Percentiles rank a stretch among this genome's conserved stretches.
Conservation (phyloP, 257 asterid species). For the Solanum rostratum region DNA sequence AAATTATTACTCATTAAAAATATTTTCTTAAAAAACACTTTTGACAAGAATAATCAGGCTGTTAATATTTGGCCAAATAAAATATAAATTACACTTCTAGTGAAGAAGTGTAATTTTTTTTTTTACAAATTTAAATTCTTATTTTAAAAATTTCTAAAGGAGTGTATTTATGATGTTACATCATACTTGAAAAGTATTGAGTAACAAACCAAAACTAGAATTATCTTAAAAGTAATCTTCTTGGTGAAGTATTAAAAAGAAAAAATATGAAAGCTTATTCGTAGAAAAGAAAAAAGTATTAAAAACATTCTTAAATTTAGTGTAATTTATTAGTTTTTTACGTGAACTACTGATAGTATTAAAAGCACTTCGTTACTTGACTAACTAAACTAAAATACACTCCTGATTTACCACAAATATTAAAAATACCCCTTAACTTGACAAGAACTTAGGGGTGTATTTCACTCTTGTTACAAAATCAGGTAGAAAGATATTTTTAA, state of each 20-base stretch:
- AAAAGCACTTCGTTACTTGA: no score
- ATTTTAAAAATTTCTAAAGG: neutral
- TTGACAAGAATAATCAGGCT: neutral
- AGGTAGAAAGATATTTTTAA: no score
- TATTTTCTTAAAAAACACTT: neutral
- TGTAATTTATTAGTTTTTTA: no score
- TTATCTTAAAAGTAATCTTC: neutral
- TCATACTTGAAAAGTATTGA: neutral
- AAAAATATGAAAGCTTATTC: neutral
- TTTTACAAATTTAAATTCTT: neutral
- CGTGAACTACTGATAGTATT: no score
- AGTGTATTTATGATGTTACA: neutral
- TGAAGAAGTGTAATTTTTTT: neutral
- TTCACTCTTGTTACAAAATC: no score
- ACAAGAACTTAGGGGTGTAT: no score
- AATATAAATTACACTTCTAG: neutral
- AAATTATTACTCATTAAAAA: neutral
- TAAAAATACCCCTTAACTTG: no score
- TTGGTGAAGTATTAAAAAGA: neutral
- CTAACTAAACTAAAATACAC: no score
- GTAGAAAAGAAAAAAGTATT: neutral
- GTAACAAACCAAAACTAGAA: neutral
- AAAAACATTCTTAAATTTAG: no score
- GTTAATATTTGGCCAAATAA: neutral
- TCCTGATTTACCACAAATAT: no score